Conservation (phyloP, 305 asterid genomes). For the Andrographis paniculata region DNA sequence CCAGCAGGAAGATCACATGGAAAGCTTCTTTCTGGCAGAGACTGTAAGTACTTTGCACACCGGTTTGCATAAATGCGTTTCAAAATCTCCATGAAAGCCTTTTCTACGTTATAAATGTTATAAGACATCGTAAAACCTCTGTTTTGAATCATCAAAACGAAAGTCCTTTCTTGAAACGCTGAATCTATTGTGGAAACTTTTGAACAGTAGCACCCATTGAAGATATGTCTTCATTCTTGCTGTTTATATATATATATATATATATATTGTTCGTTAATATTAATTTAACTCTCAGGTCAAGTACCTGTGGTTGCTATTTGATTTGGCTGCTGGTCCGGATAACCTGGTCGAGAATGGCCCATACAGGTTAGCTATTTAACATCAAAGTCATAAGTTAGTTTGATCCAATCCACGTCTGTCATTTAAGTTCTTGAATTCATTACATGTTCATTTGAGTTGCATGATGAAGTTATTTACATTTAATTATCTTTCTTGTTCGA, state of each 20-base stretch:
- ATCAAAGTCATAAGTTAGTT: too few species aligned
- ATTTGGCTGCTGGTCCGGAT: slow-evolving; percentile 95
- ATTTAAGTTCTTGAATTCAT: background rate
- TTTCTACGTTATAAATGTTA: background rate
- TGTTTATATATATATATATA: background rate
- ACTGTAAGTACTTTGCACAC: slow-evolving; percentile 46
- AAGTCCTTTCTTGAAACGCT: too few species aligned
- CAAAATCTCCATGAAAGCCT: background rate
- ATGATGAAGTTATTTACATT: background rate
- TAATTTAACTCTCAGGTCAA: slow-evolving; percentile 50
- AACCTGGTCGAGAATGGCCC: slow-evolving; percentile 97
- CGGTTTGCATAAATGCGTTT: background rate
- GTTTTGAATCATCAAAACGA: slow-evolving; percentile 1
- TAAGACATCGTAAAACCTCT: background rate
- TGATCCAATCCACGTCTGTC: too few species aligned
- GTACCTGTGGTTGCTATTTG: slow-evolving; percentile 92
- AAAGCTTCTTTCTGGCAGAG: slow-evolving; percentile 96
- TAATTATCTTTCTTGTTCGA: background rate
- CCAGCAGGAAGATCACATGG: slow-evolving; percentile 97
- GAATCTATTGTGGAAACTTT: too few species aligned
- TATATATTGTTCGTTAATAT: slow-evolving; percentile 1
- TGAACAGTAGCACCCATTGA: background rate
- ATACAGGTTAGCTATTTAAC: slow-evolving; percentile 54
- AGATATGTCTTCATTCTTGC: background rate
- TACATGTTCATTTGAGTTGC: background rate